A percentile compares a stretch with the other conserved stretches of the same genome.
Evolutionary conservation across 306 rosid genomes (phyloP).

Genomic region (Astragalus glycyphyllos): DNA sequence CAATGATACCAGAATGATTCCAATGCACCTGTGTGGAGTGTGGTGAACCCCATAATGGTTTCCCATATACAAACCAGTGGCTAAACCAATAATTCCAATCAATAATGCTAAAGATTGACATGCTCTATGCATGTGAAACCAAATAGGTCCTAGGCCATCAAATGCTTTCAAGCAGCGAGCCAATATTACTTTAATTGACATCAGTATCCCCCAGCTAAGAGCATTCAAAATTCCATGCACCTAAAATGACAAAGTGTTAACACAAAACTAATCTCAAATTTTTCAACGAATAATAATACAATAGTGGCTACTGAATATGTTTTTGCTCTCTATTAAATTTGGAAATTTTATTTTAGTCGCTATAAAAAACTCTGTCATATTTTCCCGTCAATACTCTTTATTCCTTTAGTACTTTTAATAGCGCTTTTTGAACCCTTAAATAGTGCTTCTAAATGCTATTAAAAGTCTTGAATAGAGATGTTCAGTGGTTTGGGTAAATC

Average conservation of each 20-base stretch:
- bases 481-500: no score
- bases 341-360: not conserved
- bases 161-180: constrained; percentile 40
- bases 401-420: no score
- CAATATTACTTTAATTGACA: constrained; percentile 43
- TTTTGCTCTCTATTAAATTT: no score
- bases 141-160: not conserved
- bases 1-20: constrained; percentile 17
- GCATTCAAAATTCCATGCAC: not conserved
- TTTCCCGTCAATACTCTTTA: no score
- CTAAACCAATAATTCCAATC: constrained; percentile 34
- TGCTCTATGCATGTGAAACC: constrained; percentile 43
- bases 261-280: no score
- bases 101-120: constrained; percentile 23
- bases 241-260: no score
- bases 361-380: no score
- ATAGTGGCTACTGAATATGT: no score
- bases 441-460: no score
- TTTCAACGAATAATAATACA: no score
- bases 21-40: constrained; percentile 43
- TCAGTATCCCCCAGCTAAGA: constrained; percentile 51
- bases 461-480: no score
- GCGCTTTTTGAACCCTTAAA: no score
- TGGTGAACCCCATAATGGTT: not conserved
- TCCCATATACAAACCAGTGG: constrained; percentile 25